Evolutionary conservation across 768 basidiomycete genomes (phyloP).

Genomic region (Psilocybe cubensis): DNA sequence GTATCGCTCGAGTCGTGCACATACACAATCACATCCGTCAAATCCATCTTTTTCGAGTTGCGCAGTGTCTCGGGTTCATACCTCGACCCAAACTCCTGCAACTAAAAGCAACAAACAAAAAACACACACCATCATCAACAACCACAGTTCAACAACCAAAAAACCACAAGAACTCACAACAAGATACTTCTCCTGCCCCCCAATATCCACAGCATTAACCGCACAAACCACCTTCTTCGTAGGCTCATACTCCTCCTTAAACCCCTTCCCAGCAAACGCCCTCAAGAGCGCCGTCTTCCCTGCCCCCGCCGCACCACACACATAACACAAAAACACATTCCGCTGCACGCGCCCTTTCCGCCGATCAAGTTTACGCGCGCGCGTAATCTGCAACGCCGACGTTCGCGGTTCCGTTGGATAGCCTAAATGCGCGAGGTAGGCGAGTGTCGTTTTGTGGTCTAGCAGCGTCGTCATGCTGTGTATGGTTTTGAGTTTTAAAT

Average conservation of each 20-base stretch:
- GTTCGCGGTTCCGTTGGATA: slow-evolving; percentile 84
- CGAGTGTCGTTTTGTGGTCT: slow-evolving; percentile 89
- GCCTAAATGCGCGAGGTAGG: slow-evolving; percentile 94
- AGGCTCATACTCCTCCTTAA: slow-evolving; percentile 76
- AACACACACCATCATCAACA: not conserved
- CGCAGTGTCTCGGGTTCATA: slow-evolving; percentile 92
- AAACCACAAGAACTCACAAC: slow-evolving; percentile 67
- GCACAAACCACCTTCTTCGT: slow-evolving; percentile 91
- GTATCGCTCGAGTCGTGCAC: slow-evolving; percentile 98
- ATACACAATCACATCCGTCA: slow-evolving; percentile 93
- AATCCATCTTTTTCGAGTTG: slow-evolving; percentile 87
- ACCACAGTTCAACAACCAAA: not conserved
- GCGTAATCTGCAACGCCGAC: slow-evolving; percentile 82
- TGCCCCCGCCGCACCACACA: slow-evolving; percentile 94
- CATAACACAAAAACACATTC: slow-evolving; percentile 92
- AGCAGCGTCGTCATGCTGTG: slow-evolving; percentile 97
- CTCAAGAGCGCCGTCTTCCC: slow-evolving; percentile 91
- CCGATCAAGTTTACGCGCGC: slow-evolving; percentile 82
- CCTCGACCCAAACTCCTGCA: slow-evolving; percentile 97
- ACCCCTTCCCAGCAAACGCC: slow-evolving; percentile 85
- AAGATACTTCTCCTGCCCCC: slow-evolving; percentile 93
- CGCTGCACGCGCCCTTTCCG: slow-evolving; percentile 86
- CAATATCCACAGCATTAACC: slow-evolving; percentile 93
- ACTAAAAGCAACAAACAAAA: slow-evolving; percentile 55
- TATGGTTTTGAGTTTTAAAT: no score